phyloP scores from a whole-genome alignment of 2,329 filamentous ascomycete species.

The Diaporthe nobilis region DNA sequence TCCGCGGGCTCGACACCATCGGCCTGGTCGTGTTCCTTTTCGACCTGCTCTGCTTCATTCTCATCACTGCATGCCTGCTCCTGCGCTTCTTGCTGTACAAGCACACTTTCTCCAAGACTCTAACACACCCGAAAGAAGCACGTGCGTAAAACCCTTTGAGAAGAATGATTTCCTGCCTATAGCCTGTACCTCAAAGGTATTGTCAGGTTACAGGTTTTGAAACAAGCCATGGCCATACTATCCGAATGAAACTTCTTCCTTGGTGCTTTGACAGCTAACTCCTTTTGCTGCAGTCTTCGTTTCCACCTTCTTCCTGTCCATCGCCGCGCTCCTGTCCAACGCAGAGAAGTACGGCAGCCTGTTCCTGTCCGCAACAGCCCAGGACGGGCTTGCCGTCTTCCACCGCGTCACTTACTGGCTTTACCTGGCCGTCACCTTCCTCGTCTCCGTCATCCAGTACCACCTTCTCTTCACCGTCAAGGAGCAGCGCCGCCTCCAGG shows the following conservation, averaged over 20 bases:
- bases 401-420: conserved; percentile 73
- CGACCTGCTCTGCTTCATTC: conserved; percentile 62
- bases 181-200: too few species aligned
- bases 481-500: conserved; percentile 59
- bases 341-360: conserved; percentile 63
- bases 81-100: conserved; percentile 61
- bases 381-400: conserved; percentile 64
- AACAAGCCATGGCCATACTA: too few species aligned
- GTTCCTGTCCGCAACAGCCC: conserved; percentile 53
- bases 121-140: conserved; percentile 65
- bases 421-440: conserved; percentile 68
- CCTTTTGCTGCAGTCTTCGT: conserved; percentile 62
- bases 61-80: conserved; percentile 52
- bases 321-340: conserved; percentile 72
- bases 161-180: too few species aligned
- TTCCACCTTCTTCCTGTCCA: conserved; percentile 72
- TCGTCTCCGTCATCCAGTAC: conserved; percentile 69
- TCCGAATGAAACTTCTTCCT: too few species aligned
- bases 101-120: conserved; percentile 58
- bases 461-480: conserved; percentile 67
- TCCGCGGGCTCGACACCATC: conserved; percentile 63
- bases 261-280: too few species aligned
- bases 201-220: too few species aligned
- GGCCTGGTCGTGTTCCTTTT: conserved; percentile 65
- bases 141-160: conserved; percentile 28